These are phyloP conservation scores for Avena insularis DNA, from an alignment of 176 grass and related monocot genomes.

Conservation along the genomic window DNA sequence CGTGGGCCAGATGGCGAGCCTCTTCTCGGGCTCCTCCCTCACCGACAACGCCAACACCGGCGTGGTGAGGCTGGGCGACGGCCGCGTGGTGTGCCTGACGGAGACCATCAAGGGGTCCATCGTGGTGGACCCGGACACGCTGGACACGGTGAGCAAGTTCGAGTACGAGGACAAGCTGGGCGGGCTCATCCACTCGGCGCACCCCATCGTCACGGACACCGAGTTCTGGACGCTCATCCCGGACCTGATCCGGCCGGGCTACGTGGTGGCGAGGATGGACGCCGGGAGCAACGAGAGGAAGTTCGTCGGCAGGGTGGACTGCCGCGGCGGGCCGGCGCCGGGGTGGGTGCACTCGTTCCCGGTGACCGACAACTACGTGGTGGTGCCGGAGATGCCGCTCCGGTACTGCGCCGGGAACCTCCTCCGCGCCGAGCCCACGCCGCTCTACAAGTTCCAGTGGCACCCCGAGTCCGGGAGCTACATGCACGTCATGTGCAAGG, in stretches of 20 bases:
- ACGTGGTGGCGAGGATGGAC: slow-evolving; percentile 79
- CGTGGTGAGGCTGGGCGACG: slow-evolving; percentile 87
- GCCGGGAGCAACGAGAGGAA: slow-evolving; percentile 79
- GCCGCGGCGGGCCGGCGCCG: slow-evolving; percentile 82
- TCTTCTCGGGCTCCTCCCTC: slow-evolving; percentile 89
- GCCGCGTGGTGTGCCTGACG: slow-evolving; percentile 92
- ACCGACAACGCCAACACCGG: slow-evolving; percentile 99
- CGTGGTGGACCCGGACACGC: slow-evolving; percentile 87
- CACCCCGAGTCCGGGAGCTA: slow-evolving; percentile 79
- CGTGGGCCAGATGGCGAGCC: slow-evolving; percentile 68
- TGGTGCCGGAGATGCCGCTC: slow-evolving; percentile 98
- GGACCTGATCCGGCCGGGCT: slow-evolving; percentile 78
- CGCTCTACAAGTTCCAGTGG: slow-evolving; percentile 99
- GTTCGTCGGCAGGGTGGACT: slow-evolving; percentile 80
- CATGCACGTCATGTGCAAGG: slow-evolving; percentile 98
- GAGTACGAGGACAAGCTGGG: slow-evolving; percentile 78
- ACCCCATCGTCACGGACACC: slow-evolving; percentile 79
- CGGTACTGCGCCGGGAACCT: slow-evolving; percentile 91
- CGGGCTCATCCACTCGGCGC: slow-evolving; percentile 87
- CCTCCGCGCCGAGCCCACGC: slow-evolving; percentile 88
- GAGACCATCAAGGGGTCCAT: slow-evolving; percentile 96
- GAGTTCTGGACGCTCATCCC: slow-evolving; percentile 93
- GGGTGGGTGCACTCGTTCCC: slow-evolving; percentile 99
- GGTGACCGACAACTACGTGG: slow-evolving; percentile 79
- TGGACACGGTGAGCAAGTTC: slow-evolving; percentile 87